A percentile compares a stretch with the other conserved stretches of the same genome.
phyloP scores from a whole-genome alignment of 495 filamentous ascomycete genomes.

The Neurospora sp. region DNA sequence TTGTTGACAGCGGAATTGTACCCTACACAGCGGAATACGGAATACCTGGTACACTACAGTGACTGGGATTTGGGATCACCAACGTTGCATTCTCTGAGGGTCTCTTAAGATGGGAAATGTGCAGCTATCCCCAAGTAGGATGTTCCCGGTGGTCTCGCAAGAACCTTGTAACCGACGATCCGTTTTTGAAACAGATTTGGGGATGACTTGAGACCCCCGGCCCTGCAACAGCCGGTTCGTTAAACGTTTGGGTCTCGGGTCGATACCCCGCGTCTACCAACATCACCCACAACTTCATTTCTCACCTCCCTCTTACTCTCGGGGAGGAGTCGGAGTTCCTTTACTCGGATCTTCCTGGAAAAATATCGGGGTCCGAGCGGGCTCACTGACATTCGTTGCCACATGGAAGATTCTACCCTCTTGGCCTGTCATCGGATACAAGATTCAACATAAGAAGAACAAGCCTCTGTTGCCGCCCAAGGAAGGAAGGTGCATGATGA shows the following conservation, averaged over 20 bases:
- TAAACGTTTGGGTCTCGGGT: background rate
- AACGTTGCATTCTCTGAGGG: background rate
- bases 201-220: background rate
- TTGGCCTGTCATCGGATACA: background rate
- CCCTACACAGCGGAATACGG: background rate
- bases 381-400: background rate
- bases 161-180: background rate
- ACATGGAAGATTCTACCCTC: background rate
- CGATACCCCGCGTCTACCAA: background rate
- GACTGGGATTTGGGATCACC: background rate
- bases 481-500: background rate
- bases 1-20: background rate
- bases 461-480: background rate
- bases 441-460: background rate
- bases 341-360: background rate
- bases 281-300: background rate
- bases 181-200: background rate
- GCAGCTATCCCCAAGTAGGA: background rate
- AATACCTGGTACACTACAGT: background rate
- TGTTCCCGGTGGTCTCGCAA: background rate
- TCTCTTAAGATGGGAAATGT: background rate
- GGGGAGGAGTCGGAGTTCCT: background rate
- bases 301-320: background rate
- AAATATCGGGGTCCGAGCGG: background rate
- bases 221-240: background rate